These are phyloP conservation scores for Calonectria henricotiae DNA, from an alignment of 2,329 filamentous ascomycete genomes.

Conservation along the genomic window DNA sequence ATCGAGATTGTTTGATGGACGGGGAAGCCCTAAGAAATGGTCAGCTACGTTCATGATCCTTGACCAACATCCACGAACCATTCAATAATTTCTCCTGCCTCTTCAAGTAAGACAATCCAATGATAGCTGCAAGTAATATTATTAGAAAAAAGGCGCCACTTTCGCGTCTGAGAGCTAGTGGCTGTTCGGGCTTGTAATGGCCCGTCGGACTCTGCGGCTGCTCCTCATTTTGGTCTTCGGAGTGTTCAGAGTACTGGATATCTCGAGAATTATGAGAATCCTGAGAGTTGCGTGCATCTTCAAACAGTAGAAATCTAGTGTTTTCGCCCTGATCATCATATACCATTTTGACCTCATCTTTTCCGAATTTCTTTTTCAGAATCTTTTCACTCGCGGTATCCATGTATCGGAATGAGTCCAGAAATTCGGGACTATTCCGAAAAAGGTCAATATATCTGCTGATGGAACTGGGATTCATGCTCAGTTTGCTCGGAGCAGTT, in stretches of 20 bases:
- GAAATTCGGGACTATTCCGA: slow-evolving; percentile 35
- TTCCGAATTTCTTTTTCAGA: slow-evolving; percentile 6
- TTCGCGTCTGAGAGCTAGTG: slow-evolving; percentile 42
- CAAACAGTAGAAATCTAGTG: background rate
- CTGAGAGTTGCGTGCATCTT: background rate
- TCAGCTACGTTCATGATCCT: background rate
- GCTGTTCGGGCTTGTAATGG: slow-evolving; percentile 50
- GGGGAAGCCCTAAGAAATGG: slow-evolving; percentile 49
- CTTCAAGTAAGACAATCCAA: slow-evolving; percentile 48
- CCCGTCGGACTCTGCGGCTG: slow-evolving; percentile 29
- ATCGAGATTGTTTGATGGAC: slow-evolving; percentile 55
- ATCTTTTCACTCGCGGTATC: slow-evolving; percentile 42
- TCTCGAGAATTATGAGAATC: background rate
- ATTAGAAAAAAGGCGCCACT: slow-evolving; percentile 43
- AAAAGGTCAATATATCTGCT: slow-evolving; percentile 44
- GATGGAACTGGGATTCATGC: slow-evolving; percentile 53
- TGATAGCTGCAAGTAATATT: slow-evolving; percentile 39
- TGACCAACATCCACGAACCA: slow-evolving; percentile 41
- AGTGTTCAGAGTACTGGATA: too few species aligned
- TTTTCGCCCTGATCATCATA: background rate
- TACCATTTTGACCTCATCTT: slow-evolving; percentile 41
- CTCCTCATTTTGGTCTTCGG: background rate
- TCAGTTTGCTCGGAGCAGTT: slow-evolving; percentile 36
- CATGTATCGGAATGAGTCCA: slow-evolving; percentile 25
- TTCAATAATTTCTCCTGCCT: slow-evolving; percentile 37